Evolutionary conservation across 2,329 filamentous ascomycete genomes (phyloP).

Genomic region (Tolypocladium pustulatum): DNA sequence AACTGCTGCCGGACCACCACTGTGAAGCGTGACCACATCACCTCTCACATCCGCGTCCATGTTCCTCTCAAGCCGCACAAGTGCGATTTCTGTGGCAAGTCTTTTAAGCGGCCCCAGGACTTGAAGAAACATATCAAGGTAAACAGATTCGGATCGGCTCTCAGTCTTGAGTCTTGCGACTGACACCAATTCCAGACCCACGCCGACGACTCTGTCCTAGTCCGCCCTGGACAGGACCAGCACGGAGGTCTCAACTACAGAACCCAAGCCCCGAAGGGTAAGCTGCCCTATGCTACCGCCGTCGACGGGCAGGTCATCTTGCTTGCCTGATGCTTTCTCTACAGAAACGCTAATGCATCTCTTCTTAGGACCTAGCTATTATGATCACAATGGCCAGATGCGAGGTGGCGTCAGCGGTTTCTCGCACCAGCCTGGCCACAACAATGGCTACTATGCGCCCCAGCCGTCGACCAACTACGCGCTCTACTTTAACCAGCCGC

Average conservation of each 20-base stretch:
- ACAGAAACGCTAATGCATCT: constrained; percentile 6
- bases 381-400: constrained; percentile 56
- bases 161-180: neutral
- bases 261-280: constrained; percentile 42
- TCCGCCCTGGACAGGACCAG: constrained; percentile 40
- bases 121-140: constrained; percentile 98
- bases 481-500: constrained; percentile 67
- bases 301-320: neutral
- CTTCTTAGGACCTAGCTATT: constrained; percentile 46
- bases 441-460: constrained; percentile 45
- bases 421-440: constrained; percentile 44
- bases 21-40: constrained; percentile 98
- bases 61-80: constrained; percentile 99
- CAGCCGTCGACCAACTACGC: constrained; percentile 50
- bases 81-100: constrained; percentile 97
- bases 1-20: constrained; percentile 92
- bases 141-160: constrained; percentile 7
- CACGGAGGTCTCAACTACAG: constrained; percentile 46
- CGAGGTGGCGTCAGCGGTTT: constrained; percentile 44
- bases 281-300: constrained; percentile 13
- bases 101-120: constrained; percentile 97
- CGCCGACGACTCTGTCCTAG: constrained; percentile 80
- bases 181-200: constrained; percentile 50
- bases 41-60: constrained; percentile 95
- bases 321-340: no score